Percentiles rank a stretch among this genome's conserved stretches.
Conservation (phyloP, 345 rosid species). For the Murraya paniculata region DNA sequence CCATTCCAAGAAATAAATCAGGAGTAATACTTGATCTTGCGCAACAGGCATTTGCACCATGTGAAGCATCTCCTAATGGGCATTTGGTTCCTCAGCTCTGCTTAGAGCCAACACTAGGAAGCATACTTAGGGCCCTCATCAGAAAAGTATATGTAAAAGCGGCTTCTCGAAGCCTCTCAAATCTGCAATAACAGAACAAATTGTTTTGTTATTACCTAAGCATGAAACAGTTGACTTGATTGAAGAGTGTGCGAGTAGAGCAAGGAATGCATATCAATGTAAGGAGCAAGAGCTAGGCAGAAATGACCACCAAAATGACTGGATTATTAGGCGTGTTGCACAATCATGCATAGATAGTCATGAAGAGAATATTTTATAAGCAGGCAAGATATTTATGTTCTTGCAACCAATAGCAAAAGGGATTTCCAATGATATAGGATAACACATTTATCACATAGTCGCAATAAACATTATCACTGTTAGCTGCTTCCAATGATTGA, state of each 20-base stretch:
- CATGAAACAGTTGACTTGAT: background rate
- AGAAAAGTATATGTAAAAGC: conserved; percentile 72
- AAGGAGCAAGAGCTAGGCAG: background rate
- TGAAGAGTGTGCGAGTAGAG: background rate
- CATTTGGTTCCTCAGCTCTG: conserved; percentile 1
- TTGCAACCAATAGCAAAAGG: background rate
- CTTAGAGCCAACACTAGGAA: conserved; percentile 39
- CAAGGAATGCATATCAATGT: background rate
- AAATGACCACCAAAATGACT: no score
- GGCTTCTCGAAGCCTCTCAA: conserved; percentile 87
- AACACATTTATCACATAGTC: background rate
- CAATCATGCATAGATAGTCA: background rate
- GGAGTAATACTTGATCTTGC: background rate
- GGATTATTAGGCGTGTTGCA: background rate
- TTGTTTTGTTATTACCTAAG: background rate
- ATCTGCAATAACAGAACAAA: conserved; percentile 44
- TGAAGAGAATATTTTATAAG: background rate
- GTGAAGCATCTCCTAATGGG: background rate
- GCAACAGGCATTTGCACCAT: background rate
- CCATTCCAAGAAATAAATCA: background rate
- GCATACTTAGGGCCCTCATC: conserved; percentile 68
- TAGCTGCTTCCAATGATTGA: no score
- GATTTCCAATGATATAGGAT: background rate
- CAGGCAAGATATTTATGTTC: background rate
- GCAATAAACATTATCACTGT: background rate